Evolutionary conservation across 371 early-diverging fungal species (phyloP).

Genomic region (Blastocladiella emersonii): DNA sequence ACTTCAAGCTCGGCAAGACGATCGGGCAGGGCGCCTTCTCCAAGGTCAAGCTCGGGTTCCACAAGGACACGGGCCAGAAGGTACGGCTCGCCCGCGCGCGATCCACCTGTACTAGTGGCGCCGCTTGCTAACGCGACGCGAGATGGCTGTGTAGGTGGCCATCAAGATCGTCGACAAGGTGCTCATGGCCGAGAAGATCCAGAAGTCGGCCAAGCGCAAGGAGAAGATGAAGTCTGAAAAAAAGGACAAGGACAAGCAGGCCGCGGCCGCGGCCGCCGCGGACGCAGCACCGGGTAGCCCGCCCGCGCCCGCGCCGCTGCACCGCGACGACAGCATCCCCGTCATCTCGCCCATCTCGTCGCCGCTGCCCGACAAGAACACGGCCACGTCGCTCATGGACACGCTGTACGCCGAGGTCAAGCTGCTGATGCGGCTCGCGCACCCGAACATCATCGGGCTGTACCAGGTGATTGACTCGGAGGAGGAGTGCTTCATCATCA

Average conservation of each 20-base stretch:
- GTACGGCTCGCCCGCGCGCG: no score
- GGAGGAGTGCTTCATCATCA: conserved; percentile 36
- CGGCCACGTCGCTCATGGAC: conserved; percentile 1
- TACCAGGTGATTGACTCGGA: conserved; percentile 45
- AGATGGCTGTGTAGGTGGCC: conserved; percentile 11
- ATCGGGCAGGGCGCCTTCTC: conserved; percentile 44
- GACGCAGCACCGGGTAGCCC: not conserved
- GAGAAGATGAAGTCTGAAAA: conserved; percentile 11
- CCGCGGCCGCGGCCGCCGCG: not conserved
- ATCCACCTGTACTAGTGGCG: no score
- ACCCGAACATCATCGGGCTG: conserved; percentile 45
- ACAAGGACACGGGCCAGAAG: conserved; percentile 27
- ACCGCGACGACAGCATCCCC: not conserved
- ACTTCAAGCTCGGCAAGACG: conserved; percentile 27
- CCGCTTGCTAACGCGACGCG: no score
- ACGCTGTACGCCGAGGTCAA: conserved; percentile 19
- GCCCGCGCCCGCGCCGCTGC: not conserved
- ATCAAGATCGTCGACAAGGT: conserved; percentile 11
- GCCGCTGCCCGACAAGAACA: not conserved
- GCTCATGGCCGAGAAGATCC: conserved; percentile 10
- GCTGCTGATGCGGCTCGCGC: conserved; percentile 21
- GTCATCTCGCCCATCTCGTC: conserved; percentile 4
- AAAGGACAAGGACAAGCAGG: conserved; percentile 11
- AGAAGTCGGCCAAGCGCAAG: conserved; percentile 6
- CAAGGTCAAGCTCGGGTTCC: conserved; percentile 34